A percentile compares a stretch with the other conserved stretches of the same genome.
Evolutionary conservation across 192 early-diverging fungal genomes (phyloP).

Genomic region (Backusella australiensis): DNA sequence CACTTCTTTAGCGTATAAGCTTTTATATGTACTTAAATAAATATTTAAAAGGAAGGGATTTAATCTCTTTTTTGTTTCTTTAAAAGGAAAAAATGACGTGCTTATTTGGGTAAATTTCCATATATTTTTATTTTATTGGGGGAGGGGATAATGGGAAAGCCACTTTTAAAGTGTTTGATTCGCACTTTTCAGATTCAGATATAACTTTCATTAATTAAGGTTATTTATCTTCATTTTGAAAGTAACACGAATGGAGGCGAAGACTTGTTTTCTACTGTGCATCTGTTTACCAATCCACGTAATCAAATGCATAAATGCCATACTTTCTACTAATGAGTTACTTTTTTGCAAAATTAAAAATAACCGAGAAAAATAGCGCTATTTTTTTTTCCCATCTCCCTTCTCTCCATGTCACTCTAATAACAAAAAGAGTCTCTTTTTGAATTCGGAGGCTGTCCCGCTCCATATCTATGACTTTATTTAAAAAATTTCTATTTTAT

Average conservation of each 20-base stretch:
- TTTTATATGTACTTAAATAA: constrained; percentile 10
- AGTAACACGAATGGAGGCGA: not conserved
- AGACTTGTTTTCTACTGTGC: not conserved
- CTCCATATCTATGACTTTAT: not conserved
- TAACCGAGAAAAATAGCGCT: not conserved
- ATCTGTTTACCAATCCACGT: not conserved
- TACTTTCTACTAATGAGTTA: not conserved
- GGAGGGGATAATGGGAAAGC: not conserved
- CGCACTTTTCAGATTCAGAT: not conserved
- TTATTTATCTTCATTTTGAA: not conserved
- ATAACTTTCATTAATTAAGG: not conserved
- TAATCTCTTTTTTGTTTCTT: constrained; percentile 4
- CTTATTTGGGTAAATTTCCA: not conserved
- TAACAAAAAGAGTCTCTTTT: not conserved
- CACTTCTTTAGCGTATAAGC: not conserved
- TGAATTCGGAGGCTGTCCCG: not conserved
- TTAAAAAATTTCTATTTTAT: constrained; percentile 4
- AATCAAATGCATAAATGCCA: not conserved
- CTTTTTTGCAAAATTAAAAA: not conserved
- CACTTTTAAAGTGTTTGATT: not conserved
- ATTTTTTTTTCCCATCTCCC: not conserved
- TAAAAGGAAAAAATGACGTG: not conserved
- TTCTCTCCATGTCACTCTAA: not conserved
- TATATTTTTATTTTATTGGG: not conserved
- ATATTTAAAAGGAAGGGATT: not conserved